These are phyloP conservation scores for Diutina sp. DNA, from an alignment of 1,139 yeast species.

Conservation along the genomic window DNA sequence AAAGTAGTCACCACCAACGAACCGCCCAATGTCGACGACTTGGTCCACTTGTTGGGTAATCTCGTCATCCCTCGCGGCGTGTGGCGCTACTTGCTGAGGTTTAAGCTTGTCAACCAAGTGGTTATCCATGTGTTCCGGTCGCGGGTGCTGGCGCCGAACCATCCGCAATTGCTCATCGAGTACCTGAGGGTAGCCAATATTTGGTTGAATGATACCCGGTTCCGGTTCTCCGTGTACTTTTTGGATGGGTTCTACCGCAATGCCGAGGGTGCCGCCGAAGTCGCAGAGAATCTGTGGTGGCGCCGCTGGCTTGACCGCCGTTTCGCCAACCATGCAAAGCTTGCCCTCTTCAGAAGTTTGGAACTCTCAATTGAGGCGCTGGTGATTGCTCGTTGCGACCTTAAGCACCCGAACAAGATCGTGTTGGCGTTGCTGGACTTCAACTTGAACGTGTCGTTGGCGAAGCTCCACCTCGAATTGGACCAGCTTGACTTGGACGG, in stretches of 20 bases:
- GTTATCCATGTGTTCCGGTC: conserved; percentile 15
- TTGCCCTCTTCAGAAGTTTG: background rate
- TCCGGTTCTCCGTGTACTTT: conserved; percentile 13
- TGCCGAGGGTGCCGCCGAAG: conserved; percentile 5
- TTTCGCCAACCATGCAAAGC: background rate
- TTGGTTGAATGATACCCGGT: conserved; percentile 10
- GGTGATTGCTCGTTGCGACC: background rate
- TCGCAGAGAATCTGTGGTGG: conserved; percentile 10
- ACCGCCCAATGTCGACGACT: background rate
- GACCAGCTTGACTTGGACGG: background rate
- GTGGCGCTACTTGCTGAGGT: conserved; percentile 3
- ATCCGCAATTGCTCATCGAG: conserved; percentile 14
- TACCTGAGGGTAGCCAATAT: conserved; percentile 18
- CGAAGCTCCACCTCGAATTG: background rate
- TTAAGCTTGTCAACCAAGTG: conserved; percentile 13
- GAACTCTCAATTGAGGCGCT: background rate
- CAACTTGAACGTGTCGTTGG: background rate
- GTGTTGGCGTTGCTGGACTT: background rate
- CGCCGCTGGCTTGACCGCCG: background rate
- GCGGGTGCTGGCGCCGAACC: conserved; percentile 10
- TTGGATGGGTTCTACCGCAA: conserved; percentile 18
- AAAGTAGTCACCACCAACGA: background rate
- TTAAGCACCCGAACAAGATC: background rate
- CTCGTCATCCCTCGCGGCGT: conserved; percentile 4
- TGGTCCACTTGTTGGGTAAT: background rate